Evolutionary conservation across 257 asterid genomes (phyloP), one percentile per base, ranked within the genome.

Genomic region (Petrea volubilis): DNA sequence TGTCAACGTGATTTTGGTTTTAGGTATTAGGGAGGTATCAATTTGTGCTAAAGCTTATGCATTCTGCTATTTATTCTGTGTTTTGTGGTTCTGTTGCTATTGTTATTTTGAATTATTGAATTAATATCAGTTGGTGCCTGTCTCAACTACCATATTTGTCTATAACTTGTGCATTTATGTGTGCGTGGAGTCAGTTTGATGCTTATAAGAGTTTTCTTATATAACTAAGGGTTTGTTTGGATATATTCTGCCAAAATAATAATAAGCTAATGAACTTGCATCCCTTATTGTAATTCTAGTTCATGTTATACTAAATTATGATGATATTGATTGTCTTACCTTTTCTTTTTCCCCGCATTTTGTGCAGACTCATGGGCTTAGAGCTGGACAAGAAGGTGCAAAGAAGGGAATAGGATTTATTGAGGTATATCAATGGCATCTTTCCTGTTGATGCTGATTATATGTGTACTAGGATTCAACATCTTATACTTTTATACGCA

Each of bases 331-430:
- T 51, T 18, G 49, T 2, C 47, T 24, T 68, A 18, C 58, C 46
- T 20, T 29, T 44, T 68, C 23, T 20, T 69, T 33, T 11, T 12
- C 5, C 40, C 38, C 53, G 18, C 36, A 11, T 75, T 69, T 36
- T 60, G 60, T 81, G 80, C 81, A 94, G 99, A 95, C 98, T 49
- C 98, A 95, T 64, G 99, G 99, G 67, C 77, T 92, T 47, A 80
- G 98, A 82, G 96, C 83, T 53, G 98, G 93, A 66, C 85, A 90
- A 82, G 93, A 65, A 76, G 84, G 83, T 68, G 85, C 86, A 28
- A 88, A 84, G 87, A 92, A 81, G 68, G 96, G 85, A 25, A 85
- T 95, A 1, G 90, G 91, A 77, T 90, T 95, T 81, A 47, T 90
- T 58, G 98, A 92, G 98, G 99, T 94, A 74, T 53, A 58, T 47